These are phyloP conservation scores for Xylaria sp. DNA, from an alignment of 495 filamentous ascomycete species.

Conservation along the genomic window DNA sequence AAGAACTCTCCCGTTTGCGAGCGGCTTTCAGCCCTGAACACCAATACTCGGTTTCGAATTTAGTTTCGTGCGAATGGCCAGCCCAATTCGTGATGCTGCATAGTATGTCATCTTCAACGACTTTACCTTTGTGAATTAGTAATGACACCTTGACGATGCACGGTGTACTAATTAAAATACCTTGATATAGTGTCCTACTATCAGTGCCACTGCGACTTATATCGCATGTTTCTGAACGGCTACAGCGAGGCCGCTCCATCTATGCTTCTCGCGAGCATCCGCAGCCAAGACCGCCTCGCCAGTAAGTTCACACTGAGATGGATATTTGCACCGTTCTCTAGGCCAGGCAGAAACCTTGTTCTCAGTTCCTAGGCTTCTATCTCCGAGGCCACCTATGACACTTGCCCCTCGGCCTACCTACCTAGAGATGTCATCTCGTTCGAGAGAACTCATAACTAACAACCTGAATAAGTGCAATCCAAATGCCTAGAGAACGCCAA, in stretches of 20 bases:
- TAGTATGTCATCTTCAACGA: not conserved
- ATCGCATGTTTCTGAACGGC: slow-evolving; percentile 37
- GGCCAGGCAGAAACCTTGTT: too few species aligned
- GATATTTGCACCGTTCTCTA: not conserved
- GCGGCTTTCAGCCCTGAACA: slow-evolving; percentile 26
- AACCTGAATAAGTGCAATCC: slow-evolving; percentile 24
- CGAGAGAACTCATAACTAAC: not conserved
- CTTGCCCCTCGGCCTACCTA: too few species aligned
- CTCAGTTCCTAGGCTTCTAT: not conserved
- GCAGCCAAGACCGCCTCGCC: slow-evolving; percentile 28
- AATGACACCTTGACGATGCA: not conserved
- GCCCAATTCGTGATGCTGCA: slow-evolving; percentile 40
- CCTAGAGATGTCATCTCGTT: too few species aligned
- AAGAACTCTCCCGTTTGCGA: slow-evolving; percentile 27
- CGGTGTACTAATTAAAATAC: not conserved
- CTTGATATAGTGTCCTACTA: slow-evolving; percentile 37
- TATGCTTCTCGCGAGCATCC: slow-evolving; percentile 31
- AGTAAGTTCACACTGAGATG: not conserved
- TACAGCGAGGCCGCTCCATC: slow-evolving; percentile 42
- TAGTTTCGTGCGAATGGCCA: slow-evolving; percentile 29
- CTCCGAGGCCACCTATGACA: too few species aligned
- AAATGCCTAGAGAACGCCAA: slow-evolving; percentile 41
- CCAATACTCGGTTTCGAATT: slow-evolving; percentile 33
- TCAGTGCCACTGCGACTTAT: slow-evolving; percentile 44
- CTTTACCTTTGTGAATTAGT: too few species aligned